Conservation (phyloP, 2,329 filamentous ascomycete species). For the Cryphonectria nitschkei region DNA sequence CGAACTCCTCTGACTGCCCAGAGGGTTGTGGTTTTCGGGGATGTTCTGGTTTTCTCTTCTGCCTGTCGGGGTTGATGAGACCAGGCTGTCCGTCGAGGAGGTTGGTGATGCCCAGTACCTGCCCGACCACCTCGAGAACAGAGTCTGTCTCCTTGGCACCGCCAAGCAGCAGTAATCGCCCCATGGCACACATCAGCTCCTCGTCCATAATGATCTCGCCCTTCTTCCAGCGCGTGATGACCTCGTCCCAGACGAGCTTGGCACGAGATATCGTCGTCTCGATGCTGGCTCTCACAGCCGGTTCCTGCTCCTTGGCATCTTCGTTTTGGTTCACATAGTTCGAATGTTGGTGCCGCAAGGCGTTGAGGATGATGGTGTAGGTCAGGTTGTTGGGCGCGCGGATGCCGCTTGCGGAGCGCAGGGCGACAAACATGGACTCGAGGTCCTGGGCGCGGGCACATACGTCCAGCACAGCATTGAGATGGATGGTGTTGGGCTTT, state of each 20-base stretch:
- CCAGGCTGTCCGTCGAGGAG: constrained; percentile 37
- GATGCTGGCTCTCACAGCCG: constrained; percentile 37
- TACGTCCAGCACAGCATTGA: constrained; percentile 85
- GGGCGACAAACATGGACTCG: constrained; percentile 79
- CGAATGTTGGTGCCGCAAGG: constrained; percentile 59
- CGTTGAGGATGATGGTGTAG: constrained; percentile 83
- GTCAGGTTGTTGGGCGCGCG: constrained; percentile 71
- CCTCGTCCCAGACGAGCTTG: constrained; percentile 78
- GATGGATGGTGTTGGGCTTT: constrained; percentile 77
- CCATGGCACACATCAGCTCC: constrained; percentile 79
- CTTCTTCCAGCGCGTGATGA: constrained; percentile 74
- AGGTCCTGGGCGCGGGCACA: constrained; percentile 76
- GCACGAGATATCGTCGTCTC: constrained; percentile 64
- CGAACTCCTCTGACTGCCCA: background rate
- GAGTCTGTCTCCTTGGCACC: constrained; percentile 68
- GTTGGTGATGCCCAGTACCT: constrained; percentile 77
- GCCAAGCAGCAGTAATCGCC: constrained; percentile 71
- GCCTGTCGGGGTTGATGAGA: constrained; percentile 10
- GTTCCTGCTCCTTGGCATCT: constrained; percentile 36
- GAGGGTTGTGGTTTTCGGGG: background rate
- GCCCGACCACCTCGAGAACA: constrained; percentile 74
- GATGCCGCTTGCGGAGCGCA: constrained; percentile 69
- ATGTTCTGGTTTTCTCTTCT: constrained; percentile 6
- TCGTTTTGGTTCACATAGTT: constrained; percentile 38
- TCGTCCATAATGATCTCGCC: constrained; percentile 77